Conservation (phyloP, 768 basidiomycete species). For the Pleurotus pulmonarius region DNA sequence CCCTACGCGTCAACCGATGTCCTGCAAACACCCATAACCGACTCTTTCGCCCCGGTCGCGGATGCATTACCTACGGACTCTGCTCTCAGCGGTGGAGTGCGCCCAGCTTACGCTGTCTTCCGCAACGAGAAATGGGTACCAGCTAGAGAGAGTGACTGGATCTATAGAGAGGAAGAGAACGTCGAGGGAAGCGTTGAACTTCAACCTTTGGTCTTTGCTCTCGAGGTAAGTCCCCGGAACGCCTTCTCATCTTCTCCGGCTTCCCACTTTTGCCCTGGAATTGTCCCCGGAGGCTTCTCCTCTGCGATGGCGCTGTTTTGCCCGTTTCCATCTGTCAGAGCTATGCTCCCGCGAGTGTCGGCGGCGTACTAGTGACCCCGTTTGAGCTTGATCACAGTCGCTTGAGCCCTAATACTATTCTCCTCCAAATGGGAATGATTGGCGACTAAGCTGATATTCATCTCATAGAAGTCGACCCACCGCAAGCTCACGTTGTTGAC, state of each 20-base stretch:
- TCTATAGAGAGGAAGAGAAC: not conserved
- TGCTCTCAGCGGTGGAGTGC: not conserved
- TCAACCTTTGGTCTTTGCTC: conserved; percentile 52
- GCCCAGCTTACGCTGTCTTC: conserved; percentile 2
- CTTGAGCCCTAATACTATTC: no score
- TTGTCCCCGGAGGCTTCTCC: no score
- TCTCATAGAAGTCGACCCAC: conserved; percentile 17
- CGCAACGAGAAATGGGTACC: not conserved
- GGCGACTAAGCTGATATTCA: not conserved
- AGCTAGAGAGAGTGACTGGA: not conserved
- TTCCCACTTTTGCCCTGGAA: no score
- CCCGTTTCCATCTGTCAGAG: not conserved
- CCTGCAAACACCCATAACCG: not conserved
- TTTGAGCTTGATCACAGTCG: no score
- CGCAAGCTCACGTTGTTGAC: conserved; percentile 30
- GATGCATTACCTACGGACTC: not conserved
- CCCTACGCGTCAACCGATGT: not conserved
- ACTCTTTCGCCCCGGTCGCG: not conserved
- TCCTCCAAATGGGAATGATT: no score
- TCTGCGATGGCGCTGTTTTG: not conserved
- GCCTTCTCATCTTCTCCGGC: not conserved
- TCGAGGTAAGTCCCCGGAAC: conserved; percentile 21
- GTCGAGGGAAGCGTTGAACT: conserved; percentile 37
- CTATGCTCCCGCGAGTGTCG: not conserved
- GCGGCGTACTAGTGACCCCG: no score